A percentile compares a stretch with the other conserved stretches of the same genome.
phyloP scores from a whole-genome alignment of 257 asterid species.

The Nicotiana otophora region DNA sequence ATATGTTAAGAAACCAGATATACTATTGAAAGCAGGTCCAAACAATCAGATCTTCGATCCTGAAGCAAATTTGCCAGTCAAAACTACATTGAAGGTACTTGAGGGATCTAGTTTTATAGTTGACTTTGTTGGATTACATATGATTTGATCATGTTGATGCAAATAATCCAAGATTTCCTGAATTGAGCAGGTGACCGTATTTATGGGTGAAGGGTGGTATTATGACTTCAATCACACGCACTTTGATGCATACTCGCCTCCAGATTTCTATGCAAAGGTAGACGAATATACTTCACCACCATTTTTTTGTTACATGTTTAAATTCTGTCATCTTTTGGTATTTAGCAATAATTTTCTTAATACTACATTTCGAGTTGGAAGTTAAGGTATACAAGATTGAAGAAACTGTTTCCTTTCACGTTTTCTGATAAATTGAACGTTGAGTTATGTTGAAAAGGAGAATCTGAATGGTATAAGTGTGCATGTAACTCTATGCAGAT shows the following conservation, averaged over 20 bases:
- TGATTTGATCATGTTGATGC: not conserved
- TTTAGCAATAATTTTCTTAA: not conserved
- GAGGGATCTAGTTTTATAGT: not conserved
- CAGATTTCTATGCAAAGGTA: conserved; percentile 83
- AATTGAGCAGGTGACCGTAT: conserved; percentile 58
- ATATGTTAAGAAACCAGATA: conserved; percentile 17
- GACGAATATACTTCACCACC: conserved; percentile 11
- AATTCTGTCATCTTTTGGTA: not conserved
- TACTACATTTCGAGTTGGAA: not conserved
- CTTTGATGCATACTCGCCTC: conserved; percentile 83
- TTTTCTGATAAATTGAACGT: not conserved
- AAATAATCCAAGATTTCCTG: not conserved
- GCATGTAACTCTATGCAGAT: conserved; percentile 38
- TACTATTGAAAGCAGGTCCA: conserved; percentile 22
- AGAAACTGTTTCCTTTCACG: not conserved
- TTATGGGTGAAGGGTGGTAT: conserved; percentile 95
- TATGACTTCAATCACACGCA: conserved; percentile 66
- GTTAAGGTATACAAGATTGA: not conserved
- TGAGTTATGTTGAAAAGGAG: not conserved
- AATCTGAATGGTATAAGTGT: not conserved
- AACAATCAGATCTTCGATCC: conserved; percentile 13
- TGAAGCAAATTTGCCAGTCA: conserved; percentile 7
- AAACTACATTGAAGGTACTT: conserved; percentile 17
- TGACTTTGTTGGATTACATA: not conserved
- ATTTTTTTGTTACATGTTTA: not conserved